Percentiles rank a stretch among this genome's conserved stretches.
Evolutionary conservation across 2,329 filamentous ascomycete genomes (phyloP).

Genomic region (Stenocarpella maydis): DNA sequence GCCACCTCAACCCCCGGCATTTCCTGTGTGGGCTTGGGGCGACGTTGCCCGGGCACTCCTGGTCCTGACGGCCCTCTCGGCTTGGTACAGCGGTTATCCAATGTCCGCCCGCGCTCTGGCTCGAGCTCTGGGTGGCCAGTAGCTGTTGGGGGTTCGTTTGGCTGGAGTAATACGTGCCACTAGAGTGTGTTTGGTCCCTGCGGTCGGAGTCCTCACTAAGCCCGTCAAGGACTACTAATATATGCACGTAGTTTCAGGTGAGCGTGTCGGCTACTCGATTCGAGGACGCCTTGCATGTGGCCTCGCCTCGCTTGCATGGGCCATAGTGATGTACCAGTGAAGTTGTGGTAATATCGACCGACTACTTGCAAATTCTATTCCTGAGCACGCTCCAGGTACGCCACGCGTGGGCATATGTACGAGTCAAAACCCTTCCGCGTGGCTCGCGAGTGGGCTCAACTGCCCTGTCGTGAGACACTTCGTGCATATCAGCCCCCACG

Average conservation of each 20-base stretch:
- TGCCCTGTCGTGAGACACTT: not conserved
- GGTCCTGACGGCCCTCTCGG: not conserved
- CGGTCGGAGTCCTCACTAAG: not conserved
- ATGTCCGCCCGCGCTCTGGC: not conserved
- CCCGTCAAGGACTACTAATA: not conserved
- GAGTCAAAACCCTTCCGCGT: not conserved
- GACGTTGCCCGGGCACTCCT: slow-evolving; percentile 1
- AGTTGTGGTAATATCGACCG: no score
- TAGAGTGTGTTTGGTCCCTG: not conserved
- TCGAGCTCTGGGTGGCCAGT: not conserved
- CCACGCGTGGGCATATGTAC: not conserved
- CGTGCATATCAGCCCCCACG: not conserved
- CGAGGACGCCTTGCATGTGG: not conserved
- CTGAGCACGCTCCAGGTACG: no score
- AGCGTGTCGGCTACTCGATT: not conserved
- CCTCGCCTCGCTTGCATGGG: not conserved
- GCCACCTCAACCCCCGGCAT: slow-evolving; percentile 1
- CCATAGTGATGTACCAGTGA: not conserved
- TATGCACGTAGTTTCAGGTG: not conserved
- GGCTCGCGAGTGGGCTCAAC: not conserved
- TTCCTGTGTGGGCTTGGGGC: not conserved
- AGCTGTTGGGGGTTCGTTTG: not conserved
- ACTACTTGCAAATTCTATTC: not conserved
- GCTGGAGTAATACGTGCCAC: not conserved
- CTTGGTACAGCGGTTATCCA: not conserved